Conservation (phyloP, 2,329 filamentous ascomycete genomes). For the Aspergillus sp. region DNA sequence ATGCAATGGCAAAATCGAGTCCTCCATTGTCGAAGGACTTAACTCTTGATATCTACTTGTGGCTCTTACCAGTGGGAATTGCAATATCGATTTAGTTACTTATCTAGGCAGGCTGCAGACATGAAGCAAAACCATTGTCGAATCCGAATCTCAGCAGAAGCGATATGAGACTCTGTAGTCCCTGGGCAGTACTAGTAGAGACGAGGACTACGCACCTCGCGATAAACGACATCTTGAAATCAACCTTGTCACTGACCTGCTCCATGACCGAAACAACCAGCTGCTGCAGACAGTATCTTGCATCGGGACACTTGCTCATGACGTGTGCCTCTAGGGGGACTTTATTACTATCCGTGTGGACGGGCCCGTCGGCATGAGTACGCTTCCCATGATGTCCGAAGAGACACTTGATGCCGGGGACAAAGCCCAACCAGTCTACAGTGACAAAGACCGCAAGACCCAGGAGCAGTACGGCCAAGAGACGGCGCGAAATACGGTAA, state of each 20-base stretch:
- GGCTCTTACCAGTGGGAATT: no score
- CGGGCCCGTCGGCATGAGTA: not conserved
- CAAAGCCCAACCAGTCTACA: not conserved
- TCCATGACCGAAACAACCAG: slow-evolving; percentile 83
- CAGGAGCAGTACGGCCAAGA: not conserved
- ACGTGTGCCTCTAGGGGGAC: slow-evolving; percentile 89
- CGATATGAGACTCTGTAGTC: no score
- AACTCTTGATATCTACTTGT: no score
- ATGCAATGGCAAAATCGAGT: no score
- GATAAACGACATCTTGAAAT: slow-evolving; percentile 86
- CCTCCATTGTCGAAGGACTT: no score
- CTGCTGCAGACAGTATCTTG: slow-evolving; percentile 68
- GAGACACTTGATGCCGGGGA: not conserved
- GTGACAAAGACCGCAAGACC: not conserved
- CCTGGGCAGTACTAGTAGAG: no score
- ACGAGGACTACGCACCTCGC: slow-evolving; percentile 68
- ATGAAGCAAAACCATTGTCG: no score
- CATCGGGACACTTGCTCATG: slow-evolving; percentile 95
- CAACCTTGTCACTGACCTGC: slow-evolving; percentile 68
- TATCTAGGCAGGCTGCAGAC: no score
- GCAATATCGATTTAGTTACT: no score
- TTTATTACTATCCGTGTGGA: slow-evolving; percentile 5
- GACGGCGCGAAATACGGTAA: not conserved
- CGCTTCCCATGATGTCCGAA: not conserved
- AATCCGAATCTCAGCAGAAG: no score